Percentiles rank a stretch among this genome's conserved stretches.
phyloP scores from a whole-genome alignment of 306 rosid species.

The Begonia fuchsioides region DNA sequence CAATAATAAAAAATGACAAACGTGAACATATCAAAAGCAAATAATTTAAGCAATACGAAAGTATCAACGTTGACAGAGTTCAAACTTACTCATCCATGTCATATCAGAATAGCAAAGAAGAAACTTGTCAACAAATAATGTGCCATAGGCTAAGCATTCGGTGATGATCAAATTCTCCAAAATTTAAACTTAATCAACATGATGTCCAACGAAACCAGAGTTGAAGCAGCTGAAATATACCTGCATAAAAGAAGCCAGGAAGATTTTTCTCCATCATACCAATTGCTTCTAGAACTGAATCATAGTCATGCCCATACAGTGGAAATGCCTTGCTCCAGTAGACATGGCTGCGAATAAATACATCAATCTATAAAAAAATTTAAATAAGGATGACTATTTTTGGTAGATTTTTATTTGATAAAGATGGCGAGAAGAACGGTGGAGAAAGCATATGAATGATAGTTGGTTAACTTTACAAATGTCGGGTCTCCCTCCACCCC shows the following conservation, averaged over 20 bases:
- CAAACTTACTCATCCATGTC: no score
- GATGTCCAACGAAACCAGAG: neutral
- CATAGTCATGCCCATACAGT: constrained; percentile 60
- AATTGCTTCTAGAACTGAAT: constrained; percentile 68
- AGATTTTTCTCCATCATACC: constrained; percentile 71
- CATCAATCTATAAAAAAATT: constrained; percentile 11
- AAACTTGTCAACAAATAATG: no score
- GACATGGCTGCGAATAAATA: constrained; percentile 53
- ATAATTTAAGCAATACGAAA: no score
- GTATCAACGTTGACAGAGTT: no score
- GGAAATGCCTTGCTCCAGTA: constrained; percentile 91
- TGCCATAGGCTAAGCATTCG: no score
- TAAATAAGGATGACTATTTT: constrained; percentile 2
- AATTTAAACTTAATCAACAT: no score
- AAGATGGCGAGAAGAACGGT: constrained; percentile 5
- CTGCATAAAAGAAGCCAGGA: constrained; percentile 86
- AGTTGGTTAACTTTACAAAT: constrained; percentile 49
- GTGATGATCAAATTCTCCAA: no score
- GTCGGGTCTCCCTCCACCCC: constrained; percentile 88
- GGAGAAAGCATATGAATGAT: constrained; percentile 5
- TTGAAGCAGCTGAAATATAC: constrained; percentile 17
- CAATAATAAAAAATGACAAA: no score
- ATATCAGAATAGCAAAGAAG: no score
- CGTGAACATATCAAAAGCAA: no score
- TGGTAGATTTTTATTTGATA: constrained; percentile 1